Evolutionary conservation across 2,329 filamentous ascomycete species (phyloP).

Genomic region (Sclerotinia spermophila): DNA sequence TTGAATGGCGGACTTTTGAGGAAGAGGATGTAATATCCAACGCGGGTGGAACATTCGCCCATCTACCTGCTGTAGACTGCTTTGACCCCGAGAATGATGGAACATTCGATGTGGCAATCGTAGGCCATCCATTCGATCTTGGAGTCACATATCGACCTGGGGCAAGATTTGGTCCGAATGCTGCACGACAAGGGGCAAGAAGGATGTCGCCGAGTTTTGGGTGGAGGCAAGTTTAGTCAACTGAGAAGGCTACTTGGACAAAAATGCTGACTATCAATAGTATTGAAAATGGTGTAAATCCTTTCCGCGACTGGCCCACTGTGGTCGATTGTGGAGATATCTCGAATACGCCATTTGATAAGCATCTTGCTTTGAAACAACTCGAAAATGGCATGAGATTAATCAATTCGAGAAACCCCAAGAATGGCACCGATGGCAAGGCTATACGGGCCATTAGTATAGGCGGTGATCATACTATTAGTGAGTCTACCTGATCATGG

Average conservation of each 20-base stretch:
- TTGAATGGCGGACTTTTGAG: slow-evolving; percentile 19
- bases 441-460: slow-evolving; percentile 32
- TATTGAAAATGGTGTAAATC: slow-evolving; percentile 34
- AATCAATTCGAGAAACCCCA: slow-evolving; percentile 27
- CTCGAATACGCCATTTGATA: slow-evolving; percentile 34
- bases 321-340: slow-evolving; percentile 36
- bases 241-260: background rate
- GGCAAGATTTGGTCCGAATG: slow-evolving; percentile 35
- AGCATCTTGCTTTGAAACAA: slow-evolving; percentile 31
- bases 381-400: slow-evolving; percentile 33
- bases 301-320: slow-evolving; percentile 33
- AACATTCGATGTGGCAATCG: slow-evolving; percentile 36
- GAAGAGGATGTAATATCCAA: slow-evolving; percentile 15
- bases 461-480: slow-evolving; percentile 37
- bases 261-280: slow-evolving; percentile 23
- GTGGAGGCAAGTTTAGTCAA: slow-evolving; percentile 30
- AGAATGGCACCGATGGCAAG: slow-evolving; percentile 31
- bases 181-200: slow-evolving; percentile 31
- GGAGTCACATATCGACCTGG: slow-evolving; percentile 35
- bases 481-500: slow-evolving; percentile 17
- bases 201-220: slow-evolving; percentile 28
- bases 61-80: slow-evolving; percentile 32
- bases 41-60: slow-evolving; percentile 30
- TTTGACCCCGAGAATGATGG: slow-evolving; percentile 26
- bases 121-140: slow-evolving; percentile 36